Evolutionary conservation across 305 asterid species (phyloP).

Genomic region (Rubia balearica): DNA sequence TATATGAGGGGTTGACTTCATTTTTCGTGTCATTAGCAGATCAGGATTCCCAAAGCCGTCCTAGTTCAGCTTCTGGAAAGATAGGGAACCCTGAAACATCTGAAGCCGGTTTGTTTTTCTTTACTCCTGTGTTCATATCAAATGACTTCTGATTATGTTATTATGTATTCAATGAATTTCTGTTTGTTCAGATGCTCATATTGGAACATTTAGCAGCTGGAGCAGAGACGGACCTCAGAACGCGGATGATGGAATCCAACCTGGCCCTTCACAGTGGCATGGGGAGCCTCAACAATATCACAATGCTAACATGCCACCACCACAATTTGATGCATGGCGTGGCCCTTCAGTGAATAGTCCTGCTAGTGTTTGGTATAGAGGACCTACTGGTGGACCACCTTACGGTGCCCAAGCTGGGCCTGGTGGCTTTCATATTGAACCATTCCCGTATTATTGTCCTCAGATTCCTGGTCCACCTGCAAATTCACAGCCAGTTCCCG

Average conservation of each 20-base stretch:
- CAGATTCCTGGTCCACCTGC: constrained; percentile 66
- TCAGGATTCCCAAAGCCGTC: constrained; percentile 43
- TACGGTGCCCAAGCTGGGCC: constrained; percentile 65
- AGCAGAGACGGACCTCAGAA: constrained; percentile 47
- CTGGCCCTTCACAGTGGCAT: constrained; percentile 64
- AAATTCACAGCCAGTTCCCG: constrained; percentile 59
- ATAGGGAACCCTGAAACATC: constrained; percentile 37
- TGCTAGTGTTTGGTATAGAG: constrained; percentile 78
- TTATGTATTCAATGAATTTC: constrained; percentile 11
- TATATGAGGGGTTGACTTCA: constrained; percentile 17
- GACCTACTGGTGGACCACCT: constrained; percentile 73
- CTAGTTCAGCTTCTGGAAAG: constrained; percentile 66
- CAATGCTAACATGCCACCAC: constrained; percentile 57
- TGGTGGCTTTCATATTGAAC: constrained; percentile 77
- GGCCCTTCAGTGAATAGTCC: constrained; percentile 75
- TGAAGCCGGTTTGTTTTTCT: constrained; percentile 50
- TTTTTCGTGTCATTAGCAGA: constrained; percentile 35
- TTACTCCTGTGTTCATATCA: neutral
- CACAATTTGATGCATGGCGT: constrained; percentile 77
- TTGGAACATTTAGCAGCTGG: constrained; percentile 50
- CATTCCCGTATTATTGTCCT: constrained; percentile 68
- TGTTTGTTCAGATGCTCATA: constrained; percentile 46
- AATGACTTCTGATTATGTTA: neutral
- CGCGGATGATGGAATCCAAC: constrained; percentile 51
- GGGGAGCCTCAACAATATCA: constrained; percentile 64